phyloP scores from a whole-genome alignment of 2,329 filamentous ascomycete genomes.

The Pyrenophora seminiperda region DNA sequence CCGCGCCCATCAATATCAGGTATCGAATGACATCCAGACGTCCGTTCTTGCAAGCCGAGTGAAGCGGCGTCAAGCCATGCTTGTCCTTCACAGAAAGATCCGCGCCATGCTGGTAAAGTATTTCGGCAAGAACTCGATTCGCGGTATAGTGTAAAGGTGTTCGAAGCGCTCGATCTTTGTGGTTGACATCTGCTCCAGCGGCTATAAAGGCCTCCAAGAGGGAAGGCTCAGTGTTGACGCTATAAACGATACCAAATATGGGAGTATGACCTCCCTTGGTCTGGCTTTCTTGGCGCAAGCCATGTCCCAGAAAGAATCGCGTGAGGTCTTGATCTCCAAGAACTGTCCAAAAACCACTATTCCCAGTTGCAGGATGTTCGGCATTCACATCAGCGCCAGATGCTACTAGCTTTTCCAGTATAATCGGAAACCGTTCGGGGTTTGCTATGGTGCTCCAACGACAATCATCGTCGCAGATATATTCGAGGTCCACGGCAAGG shows the following conservation, averaged over 20 bases:
- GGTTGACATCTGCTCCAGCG: neutral
- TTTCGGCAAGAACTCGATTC: neutral
- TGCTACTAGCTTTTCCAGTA: neutral
- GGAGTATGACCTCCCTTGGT: neutral
- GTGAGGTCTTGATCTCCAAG: too few relatives aligned
- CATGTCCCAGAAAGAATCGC: neutral
- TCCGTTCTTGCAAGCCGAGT: neutral
- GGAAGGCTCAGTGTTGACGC: neutral
- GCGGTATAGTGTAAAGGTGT: neutral
- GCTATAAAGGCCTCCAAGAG: neutral
- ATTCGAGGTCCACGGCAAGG: too few relatives aligned
- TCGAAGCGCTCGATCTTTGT: neutral
- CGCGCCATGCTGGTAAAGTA: neutral
- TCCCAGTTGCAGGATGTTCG: neutral
- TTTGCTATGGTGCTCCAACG: too few relatives aligned
- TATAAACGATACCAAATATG: neutral
- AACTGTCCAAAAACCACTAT: neutral
- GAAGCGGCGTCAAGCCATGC: neutral
- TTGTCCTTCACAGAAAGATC: neutral
- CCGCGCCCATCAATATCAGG: too few relatives aligned
- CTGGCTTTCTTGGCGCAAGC: neutral
- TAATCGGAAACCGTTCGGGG: neutral
- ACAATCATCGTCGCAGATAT: neutral
- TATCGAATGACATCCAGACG: neutral
- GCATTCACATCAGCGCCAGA: neutral